Base-by-base conservation (phyloP, 2,329 filamentous ascomycete genomes). In the Dichotomopilus funicola region DNA sequence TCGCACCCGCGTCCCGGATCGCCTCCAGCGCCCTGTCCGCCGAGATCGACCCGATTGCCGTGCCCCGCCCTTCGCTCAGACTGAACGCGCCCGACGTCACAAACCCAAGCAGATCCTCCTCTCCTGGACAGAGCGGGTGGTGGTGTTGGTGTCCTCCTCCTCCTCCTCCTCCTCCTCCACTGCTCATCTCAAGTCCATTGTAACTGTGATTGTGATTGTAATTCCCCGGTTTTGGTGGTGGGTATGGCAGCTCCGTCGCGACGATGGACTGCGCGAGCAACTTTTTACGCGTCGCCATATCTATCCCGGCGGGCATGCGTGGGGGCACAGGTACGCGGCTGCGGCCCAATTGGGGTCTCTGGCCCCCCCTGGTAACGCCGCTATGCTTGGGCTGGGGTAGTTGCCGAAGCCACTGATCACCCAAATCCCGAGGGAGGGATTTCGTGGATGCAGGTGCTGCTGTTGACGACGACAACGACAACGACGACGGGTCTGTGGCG, bases 61-160 rank as follows among this genome's bases (percentile, higher is more conserved):
- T 84, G 0, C 87, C 88, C 61, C 79, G 81, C 0, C 92, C 94
- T 61, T 87, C 82, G 2, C 82, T 81, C 1, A 97, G 78, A 64
- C 87, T 91, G 68, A 87, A 96, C 50, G 88, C 86, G 0, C 92
- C 94, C 1, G 87, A 87, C 2, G 91, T 96, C 31, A 96, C 85
- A 68, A 95, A 99, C 0, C 94, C 94, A 50, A 97, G 81, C 10
- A 97, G 76, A 67, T 96, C 88, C 27, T 80, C 76, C 59, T 84
- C 83, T 8, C 78, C 76, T 0, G 92, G 92, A n/a, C 91, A 83
- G 0, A 83, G 66, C 0, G 86, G 86, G 62, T 89, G 83, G 62
- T 89, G 82, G 0, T 27, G 19, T 2, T 27, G 19, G n/a, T n/a
- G n/a, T n/a, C n/a, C n/a, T 27, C 19, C 19, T 27, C 19, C 19